phyloP scores from a whole-genome alignment of 495 filamentous ascomycete genomes.

The Penicillium salamii region DNA sequence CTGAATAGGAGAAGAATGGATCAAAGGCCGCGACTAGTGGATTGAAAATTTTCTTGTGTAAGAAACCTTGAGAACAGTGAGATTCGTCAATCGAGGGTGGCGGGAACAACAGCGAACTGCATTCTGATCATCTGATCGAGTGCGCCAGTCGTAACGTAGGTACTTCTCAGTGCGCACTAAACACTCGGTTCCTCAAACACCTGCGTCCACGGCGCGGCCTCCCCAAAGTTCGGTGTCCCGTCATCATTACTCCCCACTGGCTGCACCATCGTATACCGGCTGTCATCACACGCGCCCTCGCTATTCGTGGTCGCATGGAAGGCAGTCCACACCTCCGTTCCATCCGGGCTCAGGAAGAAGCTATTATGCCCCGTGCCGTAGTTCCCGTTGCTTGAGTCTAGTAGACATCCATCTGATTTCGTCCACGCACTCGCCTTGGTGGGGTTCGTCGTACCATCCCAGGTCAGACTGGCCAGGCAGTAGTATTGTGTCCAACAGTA shows the following conservation, averaged over 20 bases:
- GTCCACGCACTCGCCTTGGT: conserved; percentile 37
- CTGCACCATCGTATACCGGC: conserved; percentile 49
- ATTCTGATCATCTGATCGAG: too few species aligned
- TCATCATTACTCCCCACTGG: conserved; percentile 43
- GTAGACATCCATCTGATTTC: conserved; percentile 34
- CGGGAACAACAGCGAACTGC: too few species aligned
- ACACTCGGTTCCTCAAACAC: not conserved
- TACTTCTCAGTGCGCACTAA: too few species aligned
- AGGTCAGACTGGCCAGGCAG: conserved; percentile 42
- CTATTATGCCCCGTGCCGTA: conserved; percentile 55
- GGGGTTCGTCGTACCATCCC: conserved; percentile 44
- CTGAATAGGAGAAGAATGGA: too few species aligned
- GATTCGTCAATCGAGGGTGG: too few species aligned
- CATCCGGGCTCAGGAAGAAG: conserved; percentile 45
- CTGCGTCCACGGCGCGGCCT: conserved; percentile 15
- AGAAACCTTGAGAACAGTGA: too few species aligned
- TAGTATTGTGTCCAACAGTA: conserved; percentile 52
- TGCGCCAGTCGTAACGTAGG: too few species aligned
- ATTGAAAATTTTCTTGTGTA: too few species aligned
- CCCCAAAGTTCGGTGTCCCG: conserved; percentile 46
- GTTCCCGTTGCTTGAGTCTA: conserved; percentile 45
- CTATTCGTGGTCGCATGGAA: conserved; percentile 48
- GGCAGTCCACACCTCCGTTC: conserved; percentile 44
- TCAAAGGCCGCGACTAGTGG: too few species aligned
- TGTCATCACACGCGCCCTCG: conserved; percentile 42